These are phyloP conservation scores for Mycena capillaripes DNA, from an alignment of 768 basidiomycete species.

Conservation along the genomic window DNA sequence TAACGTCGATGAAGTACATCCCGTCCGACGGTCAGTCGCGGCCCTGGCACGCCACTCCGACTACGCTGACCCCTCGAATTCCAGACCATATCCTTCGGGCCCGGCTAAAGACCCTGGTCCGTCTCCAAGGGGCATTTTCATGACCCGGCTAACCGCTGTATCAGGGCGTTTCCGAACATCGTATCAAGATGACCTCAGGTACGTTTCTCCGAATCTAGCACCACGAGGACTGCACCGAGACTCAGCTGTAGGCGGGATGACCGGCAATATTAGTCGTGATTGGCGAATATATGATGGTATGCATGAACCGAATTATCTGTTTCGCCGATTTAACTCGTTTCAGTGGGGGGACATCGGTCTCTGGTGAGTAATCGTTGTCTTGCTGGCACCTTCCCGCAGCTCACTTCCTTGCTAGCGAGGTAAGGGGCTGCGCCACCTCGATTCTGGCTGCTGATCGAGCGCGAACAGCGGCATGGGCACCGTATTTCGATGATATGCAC, in stretches of 20 bases:
- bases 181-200: slow-evolving; percentile 71
- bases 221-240: slow-evolving; percentile 9
- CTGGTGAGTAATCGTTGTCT: slow-evolving; percentile 59
- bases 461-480: slow-evolving; percentile 64
- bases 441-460: slow-evolving; percentile 17
- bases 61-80: too few species aligned
- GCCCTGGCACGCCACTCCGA: too few species aligned
- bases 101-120: slow-evolving; percentile 70
- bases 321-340: slow-evolving; percentile 18
- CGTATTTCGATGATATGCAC: slow-evolving; percentile 80
- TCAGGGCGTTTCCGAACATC: slow-evolving; percentile 77
- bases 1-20: slow-evolving; percentile 72
- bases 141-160: slow-evolving; percentile 27
- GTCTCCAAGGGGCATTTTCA: slow-evolving; percentile 14
- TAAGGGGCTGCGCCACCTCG: slow-evolving; percentile 26
- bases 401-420: slow-evolving; percentile 48
- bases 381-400: background rate
- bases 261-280: slow-evolving; percentile 46
- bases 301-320: background rate
- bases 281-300: slow-evolving; percentile 61
- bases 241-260: slow-evolving; percentile 33
- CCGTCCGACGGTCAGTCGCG: slow-evolving; percentile 72
- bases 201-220: slow-evolving; percentile 33
- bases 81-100: slow-evolving; percentile 83
- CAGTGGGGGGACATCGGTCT: slow-evolving; percentile 75